Evolutionary conservation across 2,329 filamentous ascomycete species (phyloP).

Genomic region (Aspergillus hortae): DNA sequence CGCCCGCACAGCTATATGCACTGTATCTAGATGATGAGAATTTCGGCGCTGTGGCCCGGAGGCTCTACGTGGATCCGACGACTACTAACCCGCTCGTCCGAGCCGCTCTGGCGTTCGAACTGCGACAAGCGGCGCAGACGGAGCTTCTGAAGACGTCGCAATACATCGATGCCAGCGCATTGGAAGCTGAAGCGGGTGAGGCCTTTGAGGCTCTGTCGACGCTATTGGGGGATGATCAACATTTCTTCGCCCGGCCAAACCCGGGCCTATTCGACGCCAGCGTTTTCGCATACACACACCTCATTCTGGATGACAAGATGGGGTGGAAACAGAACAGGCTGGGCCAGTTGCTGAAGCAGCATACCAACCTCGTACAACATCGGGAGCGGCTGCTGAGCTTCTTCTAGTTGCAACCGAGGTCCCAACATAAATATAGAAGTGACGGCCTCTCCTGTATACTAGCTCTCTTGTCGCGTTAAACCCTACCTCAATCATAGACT

Average conservation of each 20-base stretch:
- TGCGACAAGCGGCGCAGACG: constrained; percentile 68
- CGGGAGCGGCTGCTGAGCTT: constrained; percentile 56
- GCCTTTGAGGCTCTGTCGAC: constrained; percentile 61
- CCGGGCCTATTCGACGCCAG: constrained; percentile 82
- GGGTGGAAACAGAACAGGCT: constrained; percentile 64
- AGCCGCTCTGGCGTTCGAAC: constrained; percentile 59
- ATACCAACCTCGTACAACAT: constrained; percentile 64
- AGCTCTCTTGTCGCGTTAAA: constrained; percentile 2
- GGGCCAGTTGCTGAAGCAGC: constrained; percentile 52
- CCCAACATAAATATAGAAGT: not conserved
- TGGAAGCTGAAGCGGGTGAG: constrained; percentile 59
- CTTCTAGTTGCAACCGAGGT: constrained; percentile 33
- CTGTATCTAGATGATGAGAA: constrained; percentile 74
- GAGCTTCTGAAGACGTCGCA: constrained; percentile 65
- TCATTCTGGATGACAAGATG: constrained; percentile 65
- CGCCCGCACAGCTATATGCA: constrained; percentile 60
- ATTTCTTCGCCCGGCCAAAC: constrained; percentile 56
- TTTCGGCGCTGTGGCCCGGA: constrained; percentile 59
- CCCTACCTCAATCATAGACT: constrained; percentile 5
- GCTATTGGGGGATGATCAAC: constrained; percentile 55
- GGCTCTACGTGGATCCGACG: constrained; percentile 66
- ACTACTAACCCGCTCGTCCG: constrained; percentile 61
- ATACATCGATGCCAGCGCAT: constrained; percentile 53
- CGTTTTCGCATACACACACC: constrained; percentile 84
- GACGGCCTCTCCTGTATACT: constrained; percentile 12